Base-by-base conservation (phyloP, 2,329 filamentous ascomycete genomes). In the Verticillium nubilum region DNA sequence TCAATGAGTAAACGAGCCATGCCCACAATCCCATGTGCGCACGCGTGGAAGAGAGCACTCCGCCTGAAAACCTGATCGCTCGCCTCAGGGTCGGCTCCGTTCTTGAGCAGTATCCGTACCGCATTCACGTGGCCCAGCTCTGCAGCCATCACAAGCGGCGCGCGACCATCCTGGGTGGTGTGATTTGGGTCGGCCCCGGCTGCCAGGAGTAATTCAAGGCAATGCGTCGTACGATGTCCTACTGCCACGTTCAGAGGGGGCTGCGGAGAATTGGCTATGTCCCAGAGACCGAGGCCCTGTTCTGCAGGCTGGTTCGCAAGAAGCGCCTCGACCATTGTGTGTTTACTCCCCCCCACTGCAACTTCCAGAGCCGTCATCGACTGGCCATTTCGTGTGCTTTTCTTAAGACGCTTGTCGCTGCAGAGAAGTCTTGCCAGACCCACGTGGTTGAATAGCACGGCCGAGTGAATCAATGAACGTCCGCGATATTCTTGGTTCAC, bases 281-380 rank as follows among this genome's bases (percentile, higher is more conserved):
- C 42, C 42, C 42, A 50, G 19, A 89, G 88, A 69, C 92, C 86
- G 47, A 92, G 80, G 3, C 13, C 10, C 17, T 7, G 5, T 42
- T 7, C n/a, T 9, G n/a, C 35, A n/a, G n/a, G 15, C 15, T 19
- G 42, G n/a, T 50, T 25, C 3, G 42, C 7, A 19, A 50, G 42
- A 23, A 50, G 42, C 42, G 25, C 10, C 5, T 50, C 12, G 7
- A 50, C 42, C 5, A 50, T 50, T 10, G n/a, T 19, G 19, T 9
- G 7, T 5, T 10, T 50, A 10, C 19, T 9, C 2, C 9, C 19
- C 2, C 4, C 10, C 19, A 23, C 42, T 7, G 42, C 42, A 5
- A 23, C 7, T 13, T 50, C 42, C 42, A 50, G 42, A 10, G 42
- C 42, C 42, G 42, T 50, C 42, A 50, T n/a, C 19, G 7, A 9